Percentiles rank a stretch among this genome's conserved stretches.
Conservation (phyloP, 371 early-diverging fungal species). For the Dichotomocladium elegans region DNA sequence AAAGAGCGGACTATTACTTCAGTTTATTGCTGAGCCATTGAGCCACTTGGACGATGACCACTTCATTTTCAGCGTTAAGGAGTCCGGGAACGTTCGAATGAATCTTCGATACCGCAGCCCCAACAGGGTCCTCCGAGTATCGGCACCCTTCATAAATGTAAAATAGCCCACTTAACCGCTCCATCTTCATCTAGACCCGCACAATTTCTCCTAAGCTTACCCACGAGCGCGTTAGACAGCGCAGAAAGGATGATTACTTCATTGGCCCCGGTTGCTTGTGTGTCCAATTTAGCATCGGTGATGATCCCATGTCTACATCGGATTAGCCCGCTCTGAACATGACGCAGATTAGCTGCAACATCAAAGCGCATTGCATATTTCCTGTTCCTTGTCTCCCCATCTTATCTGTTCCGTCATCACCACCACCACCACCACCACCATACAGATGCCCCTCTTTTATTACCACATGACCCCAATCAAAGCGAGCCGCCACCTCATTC, state of each 20-base stretch:
- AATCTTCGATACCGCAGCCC: conserved; percentile 53
- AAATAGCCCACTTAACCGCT: not conserved
- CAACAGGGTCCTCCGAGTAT: conserved; percentile 68
- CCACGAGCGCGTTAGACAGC: conserved; percentile 33
- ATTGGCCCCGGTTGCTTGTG: conserved; percentile 20
- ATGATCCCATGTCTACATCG: conserved; percentile 38
- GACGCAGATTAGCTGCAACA: too few relatives aligned
- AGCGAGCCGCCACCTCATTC: conserved; percentile 48
- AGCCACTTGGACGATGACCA: conserved; percentile 18
- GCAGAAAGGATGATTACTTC: conserved; percentile 37
- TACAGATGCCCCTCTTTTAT: conserved; percentile 2
- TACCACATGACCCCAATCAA: conserved; percentile 66
- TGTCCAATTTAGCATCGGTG: conserved; percentile 30
- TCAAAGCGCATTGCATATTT: too few relatives aligned
- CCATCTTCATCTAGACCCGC: not conserved
- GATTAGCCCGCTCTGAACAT: too few relatives aligned
- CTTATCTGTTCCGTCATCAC: conserved; percentile 11
- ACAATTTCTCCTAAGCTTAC: conserved; percentile 13
- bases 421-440: too few relatives aligned
- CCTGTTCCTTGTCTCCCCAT: too few relatives aligned
- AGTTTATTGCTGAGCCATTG: conserved; percentile 21
- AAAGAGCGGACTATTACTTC: not conserved
- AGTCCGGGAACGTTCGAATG: conserved; percentile 34
- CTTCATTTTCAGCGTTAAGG: conserved; percentile 28
- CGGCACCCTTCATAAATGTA: conserved; percentile 17